Conservation (phyloP, 139 green algal genomes). For the Auxenochlorella protothecoides region DNA sequence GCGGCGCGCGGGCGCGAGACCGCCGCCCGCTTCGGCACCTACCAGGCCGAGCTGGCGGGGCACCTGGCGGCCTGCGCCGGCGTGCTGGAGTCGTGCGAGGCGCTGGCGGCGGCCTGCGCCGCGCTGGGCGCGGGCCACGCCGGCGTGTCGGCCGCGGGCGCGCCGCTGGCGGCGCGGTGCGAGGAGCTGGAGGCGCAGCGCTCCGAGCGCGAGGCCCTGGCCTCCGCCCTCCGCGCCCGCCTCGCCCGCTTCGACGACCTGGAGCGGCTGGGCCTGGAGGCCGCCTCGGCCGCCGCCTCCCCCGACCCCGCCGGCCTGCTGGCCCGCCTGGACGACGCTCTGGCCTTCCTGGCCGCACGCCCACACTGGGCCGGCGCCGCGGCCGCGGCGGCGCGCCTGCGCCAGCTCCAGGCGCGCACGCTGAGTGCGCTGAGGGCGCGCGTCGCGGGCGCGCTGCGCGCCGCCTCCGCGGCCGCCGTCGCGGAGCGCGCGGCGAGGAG, state of each 20-base stretch:
- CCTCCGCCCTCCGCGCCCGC: conserved; percentile 55
- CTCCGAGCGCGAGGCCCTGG: conserved; percentile 39
- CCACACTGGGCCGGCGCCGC: conserved; percentile 11
- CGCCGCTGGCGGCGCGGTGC: conserved; percentile 44
- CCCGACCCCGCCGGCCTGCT: conserved; percentile 58
- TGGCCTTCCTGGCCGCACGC: conserved; percentile 53
- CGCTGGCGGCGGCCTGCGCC: too few relatives aligned
- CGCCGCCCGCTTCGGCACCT: conserved; percentile 77
- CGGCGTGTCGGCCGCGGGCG: neutral
- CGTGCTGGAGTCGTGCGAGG: conserved; percentile 26
- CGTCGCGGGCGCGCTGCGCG: too few relatives aligned
- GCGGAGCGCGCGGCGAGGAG: too few relatives aligned
- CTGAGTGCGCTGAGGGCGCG: too few relatives aligned
- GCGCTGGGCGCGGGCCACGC: too few relatives aligned
- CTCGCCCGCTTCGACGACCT: conserved; percentile 92
- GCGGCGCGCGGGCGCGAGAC: conserved; percentile 58
- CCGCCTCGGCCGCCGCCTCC: conserved; percentile 31
- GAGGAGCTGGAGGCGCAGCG: conserved; percentile 65
- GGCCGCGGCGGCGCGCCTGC: too few relatives aligned
- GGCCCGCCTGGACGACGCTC: conserved; percentile 79
- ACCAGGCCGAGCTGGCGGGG: conserved; percentile 40
- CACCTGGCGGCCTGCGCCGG: conserved; percentile 52
- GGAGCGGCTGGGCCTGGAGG: conserved; percentile 61
- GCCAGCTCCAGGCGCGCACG: too few relatives aligned
- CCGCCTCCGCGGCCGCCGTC: too few relatives aligned